Evolutionary conservation across 108 stramenopile species (phyloP).

Genomic region (Parmales sp.): DNA sequence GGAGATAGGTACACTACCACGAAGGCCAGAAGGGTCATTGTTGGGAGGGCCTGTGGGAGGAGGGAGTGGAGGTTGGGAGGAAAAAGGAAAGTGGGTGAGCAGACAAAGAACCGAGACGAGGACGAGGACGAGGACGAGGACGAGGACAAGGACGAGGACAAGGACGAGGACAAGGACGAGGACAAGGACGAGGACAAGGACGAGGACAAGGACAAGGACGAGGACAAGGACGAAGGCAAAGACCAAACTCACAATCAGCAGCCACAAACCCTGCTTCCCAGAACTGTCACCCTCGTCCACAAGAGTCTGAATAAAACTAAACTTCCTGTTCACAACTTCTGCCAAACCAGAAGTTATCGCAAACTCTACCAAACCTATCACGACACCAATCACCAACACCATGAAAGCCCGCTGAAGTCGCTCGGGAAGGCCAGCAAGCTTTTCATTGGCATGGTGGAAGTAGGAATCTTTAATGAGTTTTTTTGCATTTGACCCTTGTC

Average conservation of each 20-base stretch:
- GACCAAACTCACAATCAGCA: neutral
- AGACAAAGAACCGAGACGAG: neutral
- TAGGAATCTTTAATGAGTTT: too few relatives aligned
- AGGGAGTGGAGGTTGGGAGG: neutral
- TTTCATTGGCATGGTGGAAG: too few relatives aligned
- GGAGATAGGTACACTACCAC: conserved; percentile 1
- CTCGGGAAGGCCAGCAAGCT: too few relatives aligned
- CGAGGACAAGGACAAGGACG: neutral
- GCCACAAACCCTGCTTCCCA: neutral
- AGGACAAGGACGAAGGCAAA: neutral
- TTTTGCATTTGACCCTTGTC: too few relatives aligned
- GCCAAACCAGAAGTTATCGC: neutral
- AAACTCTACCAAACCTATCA: neutral
- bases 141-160: neutral
- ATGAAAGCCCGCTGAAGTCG: neutral
- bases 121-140: neutral
- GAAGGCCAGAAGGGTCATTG: neutral
- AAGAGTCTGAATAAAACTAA: neutral
- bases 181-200: neutral
- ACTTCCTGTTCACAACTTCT: neutral
- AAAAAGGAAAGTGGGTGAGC: neutral
- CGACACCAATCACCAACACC: neutral
- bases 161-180: neutral
- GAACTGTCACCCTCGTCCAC: neutral
- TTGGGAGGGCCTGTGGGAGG: neutral